Evolutionary conservation across 129 eudicot genomes (phyloP).

Genomic region (Gnaphalium uliginosum): DNA sequence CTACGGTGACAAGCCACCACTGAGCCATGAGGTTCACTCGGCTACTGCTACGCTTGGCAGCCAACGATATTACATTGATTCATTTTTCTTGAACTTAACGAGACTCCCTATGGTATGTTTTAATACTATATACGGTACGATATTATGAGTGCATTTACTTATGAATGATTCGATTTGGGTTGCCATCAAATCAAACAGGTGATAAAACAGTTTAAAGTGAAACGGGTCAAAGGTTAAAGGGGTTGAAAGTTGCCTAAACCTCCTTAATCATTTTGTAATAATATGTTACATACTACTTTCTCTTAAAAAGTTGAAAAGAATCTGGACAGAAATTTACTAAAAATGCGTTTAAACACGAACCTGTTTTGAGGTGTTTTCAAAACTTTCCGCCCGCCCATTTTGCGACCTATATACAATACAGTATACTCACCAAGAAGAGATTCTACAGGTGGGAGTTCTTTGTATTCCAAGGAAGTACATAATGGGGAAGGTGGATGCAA

Average conservation of each 20-base stretch:
- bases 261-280: background rate
- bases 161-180: background rate
- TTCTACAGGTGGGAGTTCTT: constrained; percentile 83
- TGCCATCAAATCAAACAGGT: background rate
- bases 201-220: background rate
- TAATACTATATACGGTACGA: background rate
- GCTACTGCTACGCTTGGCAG: constrained; percentile 66
- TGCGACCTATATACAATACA: background rate
- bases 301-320: too few relatives aligned
- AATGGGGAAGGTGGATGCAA: constrained; percentile 94
- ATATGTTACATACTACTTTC: background rate
- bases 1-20: constrained; percentile 50
- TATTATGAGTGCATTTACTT: background rate
- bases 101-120: constrained; percentile 93
- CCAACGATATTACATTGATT: constrained; percentile 75
- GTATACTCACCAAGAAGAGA: background rate
- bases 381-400: background rate
- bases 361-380: background rate
- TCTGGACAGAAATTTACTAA: background rate
- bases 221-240: background rate
- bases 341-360: background rate
- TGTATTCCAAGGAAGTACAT: constrained; percentile 87
- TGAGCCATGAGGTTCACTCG: constrained; percentile 64
- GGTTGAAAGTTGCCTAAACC: background rate
- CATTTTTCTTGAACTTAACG: constrained; percentile 79